phyloP scores from a whole-genome alignment of 139 green algal genomes.

The Mesotaenium endlicherianum region DNA sequence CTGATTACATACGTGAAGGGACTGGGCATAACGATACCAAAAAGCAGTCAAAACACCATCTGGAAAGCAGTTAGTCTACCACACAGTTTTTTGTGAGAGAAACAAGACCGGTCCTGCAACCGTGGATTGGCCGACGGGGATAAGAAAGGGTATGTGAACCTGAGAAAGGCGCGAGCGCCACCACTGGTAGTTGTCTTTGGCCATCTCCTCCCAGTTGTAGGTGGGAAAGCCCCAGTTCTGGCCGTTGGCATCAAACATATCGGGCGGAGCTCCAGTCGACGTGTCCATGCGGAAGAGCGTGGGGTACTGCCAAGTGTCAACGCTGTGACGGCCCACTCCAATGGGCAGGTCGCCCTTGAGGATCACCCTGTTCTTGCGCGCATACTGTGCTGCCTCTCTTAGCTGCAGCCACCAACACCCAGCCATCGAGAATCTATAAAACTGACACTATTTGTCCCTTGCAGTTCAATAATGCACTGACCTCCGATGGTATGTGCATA shows the following conservation, averaged over 20 bases:
- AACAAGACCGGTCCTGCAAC: no score
- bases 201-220: slow-evolving; percentile 97
- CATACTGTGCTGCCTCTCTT: slow-evolving; percentile 64
- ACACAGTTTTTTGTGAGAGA: no score
- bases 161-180: slow-evolving; percentile 75
- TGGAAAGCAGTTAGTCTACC: no score
- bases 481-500: no score
- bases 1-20: no score
- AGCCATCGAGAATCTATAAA: no score
- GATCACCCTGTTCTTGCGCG: slow-evolving; percentile 64
- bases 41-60: no score
- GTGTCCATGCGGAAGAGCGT: slow-evolving; percentile 87
- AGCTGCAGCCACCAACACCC: no score
- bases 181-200: slow-evolving; percentile 82
- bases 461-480: no score
- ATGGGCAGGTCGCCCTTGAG: slow-evolving; percentile 97
- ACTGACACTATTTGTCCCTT: no score
- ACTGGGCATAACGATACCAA: no score
- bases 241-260: slow-evolving; percentile 83
- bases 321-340: slow-evolving; percentile 87
- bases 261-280: slow-evolving; percentile 83
- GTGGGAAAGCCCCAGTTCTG: slow-evolving; percentile 97
- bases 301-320: slow-evolving; percentile 87
- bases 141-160: slow-evolving; percentile 22
- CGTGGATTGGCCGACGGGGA: no score